A percentile compares a stretch with the other conserved stretches of the same genome.
Conservation (phyloP, 768 basidiomycete species). For the Grammothele lineata region DNA sequence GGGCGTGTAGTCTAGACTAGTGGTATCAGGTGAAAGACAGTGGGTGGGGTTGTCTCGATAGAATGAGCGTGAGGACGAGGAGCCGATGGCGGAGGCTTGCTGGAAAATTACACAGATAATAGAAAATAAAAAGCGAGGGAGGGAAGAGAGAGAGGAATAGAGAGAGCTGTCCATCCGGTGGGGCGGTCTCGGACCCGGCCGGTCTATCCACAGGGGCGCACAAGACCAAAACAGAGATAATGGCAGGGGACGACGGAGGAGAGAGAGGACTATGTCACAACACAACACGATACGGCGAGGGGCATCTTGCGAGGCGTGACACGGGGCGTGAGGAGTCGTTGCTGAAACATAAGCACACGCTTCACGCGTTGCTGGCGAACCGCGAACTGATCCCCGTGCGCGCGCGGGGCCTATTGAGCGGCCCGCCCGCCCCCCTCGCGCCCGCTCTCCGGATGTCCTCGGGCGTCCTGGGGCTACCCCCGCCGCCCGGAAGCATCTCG, state of each 20-base stretch:
- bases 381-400: conserved; percentile 63
- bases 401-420: conserved; percentile 62
- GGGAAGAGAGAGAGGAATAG: not conserved
- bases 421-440: conserved; percentile 24
- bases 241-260: too few species aligned
- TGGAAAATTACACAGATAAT: conserved; percentile 26
- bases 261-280: not conserved
- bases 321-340: conserved; percentile 12
- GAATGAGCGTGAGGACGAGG: conserved; percentile 7
- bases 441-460: conserved; percentile 25
- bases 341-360: not conserved
- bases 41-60: not conserved
- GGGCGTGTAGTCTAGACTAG: too few species aligned
- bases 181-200: too few species aligned
- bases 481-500: not conserved
- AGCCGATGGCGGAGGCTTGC: not conserved
- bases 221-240: too few species aligned
- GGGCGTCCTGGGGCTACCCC: conserved; percentile 3
- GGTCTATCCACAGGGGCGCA: too few species aligned
- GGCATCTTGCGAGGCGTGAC: too few species aligned
- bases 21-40: too few species aligned
- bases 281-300: not conserved
- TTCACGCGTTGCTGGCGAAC: conserved; percentile 48
- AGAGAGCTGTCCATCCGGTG: not conserved
- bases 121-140: conserved; percentile 24